Evolutionary conservation across 495 filamentous ascomycete genomes (phyloP).

Genomic region (Mycothermus thermophilus): DNA sequence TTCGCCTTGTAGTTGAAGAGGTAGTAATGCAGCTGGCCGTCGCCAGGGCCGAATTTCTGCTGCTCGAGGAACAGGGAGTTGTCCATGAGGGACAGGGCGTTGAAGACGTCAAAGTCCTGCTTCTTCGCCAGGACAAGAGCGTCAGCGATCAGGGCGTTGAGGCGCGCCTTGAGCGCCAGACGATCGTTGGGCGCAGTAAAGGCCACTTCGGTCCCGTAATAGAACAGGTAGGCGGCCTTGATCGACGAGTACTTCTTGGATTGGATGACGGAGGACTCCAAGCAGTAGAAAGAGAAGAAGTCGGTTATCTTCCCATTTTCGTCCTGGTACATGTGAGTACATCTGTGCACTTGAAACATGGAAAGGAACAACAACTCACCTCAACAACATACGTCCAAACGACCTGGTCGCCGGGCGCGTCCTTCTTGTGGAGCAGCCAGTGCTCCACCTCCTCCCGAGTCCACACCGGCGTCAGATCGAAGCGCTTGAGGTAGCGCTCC

Average conservation of each 20-base stretch:
- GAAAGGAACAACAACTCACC: constrained; percentile 20
- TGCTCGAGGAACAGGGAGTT: constrained; percentile 85
- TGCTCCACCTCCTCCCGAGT: constrained; percentile 66
- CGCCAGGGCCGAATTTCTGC: constrained; percentile 85
- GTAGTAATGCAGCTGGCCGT: constrained; percentile 91
- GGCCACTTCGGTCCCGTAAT: constrained; percentile 80
- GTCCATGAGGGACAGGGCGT: constrained; percentile 82
- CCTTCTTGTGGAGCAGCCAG: constrained; percentile 64
- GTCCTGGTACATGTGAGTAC: constrained; percentile 15
- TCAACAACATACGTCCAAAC: constrained; percentile 90
- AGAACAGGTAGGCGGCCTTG: constrained; percentile 86
- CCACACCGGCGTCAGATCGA: constrained; percentile 74
- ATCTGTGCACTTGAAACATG: background rate
- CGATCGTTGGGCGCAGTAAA: constrained; percentile 42
- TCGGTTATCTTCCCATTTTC: constrained; percentile 68
- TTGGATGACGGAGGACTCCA: constrained; percentile 83
- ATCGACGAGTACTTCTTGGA: constrained; percentile 62
- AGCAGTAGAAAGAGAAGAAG: constrained; percentile 88
- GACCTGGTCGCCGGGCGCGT: constrained; percentile 54
- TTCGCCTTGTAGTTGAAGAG: constrained; percentile 89
- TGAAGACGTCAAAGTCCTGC: constrained; percentile 88
- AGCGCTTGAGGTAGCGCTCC: constrained; percentile 61
- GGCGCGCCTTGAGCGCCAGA: constrained; percentile 49
- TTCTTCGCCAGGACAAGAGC: constrained; percentile 79
- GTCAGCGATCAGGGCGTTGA: constrained; percentile 69